Conservation (phyloP, 768 basidiomycete genomes). For the Naganishia antarctica region DNA sequence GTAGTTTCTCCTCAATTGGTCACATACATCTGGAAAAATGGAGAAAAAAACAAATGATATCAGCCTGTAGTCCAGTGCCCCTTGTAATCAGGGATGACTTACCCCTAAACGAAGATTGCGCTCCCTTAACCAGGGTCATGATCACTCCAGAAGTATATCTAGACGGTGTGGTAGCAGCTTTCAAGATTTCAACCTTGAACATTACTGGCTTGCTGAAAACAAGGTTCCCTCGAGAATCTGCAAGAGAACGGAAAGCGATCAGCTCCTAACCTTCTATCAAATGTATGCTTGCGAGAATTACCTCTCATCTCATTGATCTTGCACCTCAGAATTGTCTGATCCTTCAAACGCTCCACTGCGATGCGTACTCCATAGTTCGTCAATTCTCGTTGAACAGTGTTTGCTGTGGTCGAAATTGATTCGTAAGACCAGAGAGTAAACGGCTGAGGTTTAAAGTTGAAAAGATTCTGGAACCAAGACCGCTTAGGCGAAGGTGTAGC, state of each 20-base stretch:
- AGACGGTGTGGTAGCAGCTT: constrained; percentile 42
- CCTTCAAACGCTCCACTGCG: constrained; percentile 61
- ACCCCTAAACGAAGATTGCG: constrained; percentile 71
- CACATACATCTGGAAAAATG: constrained; percentile 14
- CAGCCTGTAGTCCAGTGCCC: background rate
- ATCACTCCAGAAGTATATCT: constrained; percentile 61
- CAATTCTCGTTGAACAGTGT: constrained; percentile 69
- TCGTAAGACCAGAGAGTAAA: constrained; percentile 51
- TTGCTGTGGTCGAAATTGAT: constrained; percentile 59
- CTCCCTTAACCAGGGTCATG: constrained; percentile 79
- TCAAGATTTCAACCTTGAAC: constrained; percentile 74
- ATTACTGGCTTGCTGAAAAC: constrained; percentile 51
- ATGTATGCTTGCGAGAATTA: constrained; percentile 23
- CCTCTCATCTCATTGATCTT: constrained; percentile 62
- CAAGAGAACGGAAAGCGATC: background rate
- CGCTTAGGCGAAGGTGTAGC: constrained; percentile 54
- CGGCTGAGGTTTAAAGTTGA: constrained; percentile 68
- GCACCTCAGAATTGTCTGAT: constrained; percentile 69
- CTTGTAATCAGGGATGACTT: constrained; percentile 10
- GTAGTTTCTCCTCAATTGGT: constrained; percentile 18
- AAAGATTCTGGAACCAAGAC: constrained; percentile 81
- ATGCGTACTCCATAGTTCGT: constrained; percentile 67
- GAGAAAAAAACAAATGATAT: background rate
- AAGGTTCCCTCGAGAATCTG: constrained; percentile 56
- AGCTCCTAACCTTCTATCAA: background rate